Conservation (phyloP, 371 early-diverging fungal genomes). For the Fennellomyces sp. region DNA sequence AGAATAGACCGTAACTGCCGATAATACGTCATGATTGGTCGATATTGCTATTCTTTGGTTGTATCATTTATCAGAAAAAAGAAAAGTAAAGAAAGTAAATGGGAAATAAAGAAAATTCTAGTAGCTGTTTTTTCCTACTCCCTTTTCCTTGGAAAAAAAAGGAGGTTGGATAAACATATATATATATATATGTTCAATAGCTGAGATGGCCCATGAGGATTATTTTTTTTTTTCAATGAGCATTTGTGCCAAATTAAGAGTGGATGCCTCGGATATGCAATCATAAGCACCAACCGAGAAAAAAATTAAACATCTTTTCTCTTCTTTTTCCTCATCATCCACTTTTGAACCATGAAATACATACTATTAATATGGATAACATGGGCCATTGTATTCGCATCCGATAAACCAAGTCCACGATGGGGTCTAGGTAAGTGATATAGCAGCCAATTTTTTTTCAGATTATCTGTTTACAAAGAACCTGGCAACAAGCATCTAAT, state of each 20-base stretch:
- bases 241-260: neutral
- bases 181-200: neutral
- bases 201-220: neutral
- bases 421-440: neutral
- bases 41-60: too few relatives aligned
- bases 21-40: too few relatives aligned
- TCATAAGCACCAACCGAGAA: neutral
- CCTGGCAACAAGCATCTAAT: neutral
- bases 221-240: neutral
- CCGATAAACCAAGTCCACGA: slow-evolving; percentile 1
- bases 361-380: neutral
- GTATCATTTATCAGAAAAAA: too few relatives aligned
- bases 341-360: neutral
- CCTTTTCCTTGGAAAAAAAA: too few relatives aligned
- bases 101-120: too few relatives aligned
- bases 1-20: too few relatives aligned
- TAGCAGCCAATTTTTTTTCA: too few relatives aligned
- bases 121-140: too few relatives aligned
- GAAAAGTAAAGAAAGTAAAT: too few relatives aligned
- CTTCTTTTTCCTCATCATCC: neutral
- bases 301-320: neutral
- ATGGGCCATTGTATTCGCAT: neutral
- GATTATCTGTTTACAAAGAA: neutral
- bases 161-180: neutral
- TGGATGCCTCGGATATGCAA: too few relatives aligned